Percentiles rank a stretch among this genome's conserved stretches.
Conservation (phyloP, 2,329 filamentous ascomycete species). For the Orbilia ellipsospora region DNA sequence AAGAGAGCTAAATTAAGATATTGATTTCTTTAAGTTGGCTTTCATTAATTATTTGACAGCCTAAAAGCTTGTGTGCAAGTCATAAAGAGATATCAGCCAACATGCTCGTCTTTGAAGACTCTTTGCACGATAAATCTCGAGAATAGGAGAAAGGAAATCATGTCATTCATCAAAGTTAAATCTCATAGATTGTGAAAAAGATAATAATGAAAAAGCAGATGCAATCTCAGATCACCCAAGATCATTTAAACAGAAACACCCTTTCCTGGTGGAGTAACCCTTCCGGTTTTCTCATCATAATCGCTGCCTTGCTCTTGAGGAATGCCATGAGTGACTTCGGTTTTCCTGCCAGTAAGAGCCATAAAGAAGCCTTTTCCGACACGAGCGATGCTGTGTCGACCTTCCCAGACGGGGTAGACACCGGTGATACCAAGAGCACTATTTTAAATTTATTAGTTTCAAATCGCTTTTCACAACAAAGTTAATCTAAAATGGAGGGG, state of each 20-base stretch:
- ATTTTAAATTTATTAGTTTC: slow-evolving; percentile 14
- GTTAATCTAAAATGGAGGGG: not conserved
- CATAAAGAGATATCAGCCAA: too few relatives aligned
- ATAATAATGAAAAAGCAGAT: too few relatives aligned
- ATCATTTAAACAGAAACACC: slow-evolving; percentile 25
- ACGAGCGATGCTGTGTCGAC: slow-evolving; percentile 72
- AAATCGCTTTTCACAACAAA: not conserved
- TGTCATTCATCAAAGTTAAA: too few relatives aligned
- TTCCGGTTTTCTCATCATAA: slow-evolving; percentile 35
- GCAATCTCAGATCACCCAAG: too few relatives aligned
- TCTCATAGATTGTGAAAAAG: too few relatives aligned
- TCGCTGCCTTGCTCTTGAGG: slow-evolving; percentile 50
- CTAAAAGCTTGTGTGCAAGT: too few relatives aligned
- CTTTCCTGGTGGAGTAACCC: not conserved
- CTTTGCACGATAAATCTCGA: too few relatives aligned
- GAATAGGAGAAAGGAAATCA: too few relatives aligned
- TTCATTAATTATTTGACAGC: too few relatives aligned
- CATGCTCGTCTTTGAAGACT: too few relatives aligned
- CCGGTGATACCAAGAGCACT: slow-evolving; percentile 69
- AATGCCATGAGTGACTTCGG: slow-evolving; percentile 45
- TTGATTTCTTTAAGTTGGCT: too few relatives aligned
- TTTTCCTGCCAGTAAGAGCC: slow-evolving; percentile 32
- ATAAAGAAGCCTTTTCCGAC: slow-evolving; percentile 39
- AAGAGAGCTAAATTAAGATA: too few relatives aligned
- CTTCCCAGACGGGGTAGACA: slow-evolving; percentile 83